Evolutionary conservation across 306 rosid genomes (phyloP).

Genomic region (Castanea sativa): DNA sequence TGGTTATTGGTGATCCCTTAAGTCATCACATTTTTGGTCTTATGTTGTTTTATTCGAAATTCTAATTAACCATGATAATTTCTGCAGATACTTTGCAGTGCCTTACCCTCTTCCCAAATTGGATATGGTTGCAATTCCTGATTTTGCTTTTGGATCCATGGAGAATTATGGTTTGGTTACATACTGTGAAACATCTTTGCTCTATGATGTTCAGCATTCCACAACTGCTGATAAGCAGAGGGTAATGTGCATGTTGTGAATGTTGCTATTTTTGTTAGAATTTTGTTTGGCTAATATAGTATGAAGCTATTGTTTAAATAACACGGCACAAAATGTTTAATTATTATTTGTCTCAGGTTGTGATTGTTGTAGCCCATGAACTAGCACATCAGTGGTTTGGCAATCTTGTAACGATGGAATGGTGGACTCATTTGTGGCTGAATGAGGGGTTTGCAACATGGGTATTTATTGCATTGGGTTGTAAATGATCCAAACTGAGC

Average conservation of each 20-base stretch:
- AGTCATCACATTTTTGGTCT: background rate
- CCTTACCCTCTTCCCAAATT: conserved; percentile 87
- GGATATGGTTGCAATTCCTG: conserved; percentile 96
- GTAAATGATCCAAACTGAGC: too few relatives aligned
- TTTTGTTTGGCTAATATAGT: conserved; percentile 17
- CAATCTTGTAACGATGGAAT: conserved; percentile 95
- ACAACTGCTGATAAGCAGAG: conserved; percentile 86
- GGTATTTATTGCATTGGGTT: conserved; percentile 43
- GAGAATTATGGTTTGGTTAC: conserved; percentile 97
- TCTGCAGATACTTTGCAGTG: conserved; percentile 72
- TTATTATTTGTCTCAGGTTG: conserved; percentile 58
- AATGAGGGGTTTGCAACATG: conserved; percentile 98
- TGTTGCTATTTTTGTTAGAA: conserved; percentile 14
- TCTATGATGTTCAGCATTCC: conserved; percentile 81
- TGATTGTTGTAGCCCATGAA: conserved; percentile 85
- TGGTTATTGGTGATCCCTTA: background rate
- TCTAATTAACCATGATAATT: conserved; percentile 23
- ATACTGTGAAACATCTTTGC: conserved; percentile 86
- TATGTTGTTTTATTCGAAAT: conserved; percentile 13
- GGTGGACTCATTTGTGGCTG: conserved; percentile 99
- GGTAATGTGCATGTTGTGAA: conserved; percentile 44
- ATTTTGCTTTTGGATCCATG: conserved; percentile 96
- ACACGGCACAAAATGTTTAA: conserved; percentile 12
- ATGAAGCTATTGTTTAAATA: background rate
- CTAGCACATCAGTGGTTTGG: conserved; percentile 99